Conservation (phyloP, 345 rosid genomes). For the Brassica cretica region DNA sequence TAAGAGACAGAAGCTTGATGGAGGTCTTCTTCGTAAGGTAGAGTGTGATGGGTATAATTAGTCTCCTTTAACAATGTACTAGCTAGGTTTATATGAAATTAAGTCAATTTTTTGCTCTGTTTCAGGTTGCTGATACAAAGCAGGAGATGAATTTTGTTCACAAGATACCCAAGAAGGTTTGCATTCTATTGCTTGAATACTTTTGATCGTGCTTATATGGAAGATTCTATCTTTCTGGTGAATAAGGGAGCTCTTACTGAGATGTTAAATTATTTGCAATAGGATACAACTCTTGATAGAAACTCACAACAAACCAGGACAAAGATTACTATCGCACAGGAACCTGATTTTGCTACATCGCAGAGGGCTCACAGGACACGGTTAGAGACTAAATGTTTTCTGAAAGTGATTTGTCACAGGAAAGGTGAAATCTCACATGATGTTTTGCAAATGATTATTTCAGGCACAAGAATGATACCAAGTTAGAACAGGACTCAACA, state of each 20-base stretch:
- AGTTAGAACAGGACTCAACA: conserved; percentile 44
- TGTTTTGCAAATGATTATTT: conserved; percentile 33
- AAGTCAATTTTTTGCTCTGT: conserved; percentile 4
- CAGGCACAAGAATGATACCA: conserved; percentile 63
- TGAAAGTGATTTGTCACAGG: not conserved
- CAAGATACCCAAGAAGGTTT: conserved; percentile 79
- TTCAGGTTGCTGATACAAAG: conserved; percentile 66
- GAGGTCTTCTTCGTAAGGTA: conserved; percentile 82
- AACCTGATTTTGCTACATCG: conserved; percentile 87
- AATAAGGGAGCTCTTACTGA: not conserved
- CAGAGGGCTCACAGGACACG: conserved; percentile 75
- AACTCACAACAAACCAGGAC: conserved; percentile 43
- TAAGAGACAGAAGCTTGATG: conserved; percentile 94
- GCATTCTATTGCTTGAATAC: conserved; percentile 15
- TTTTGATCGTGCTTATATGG: not conserved
- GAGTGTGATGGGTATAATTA: not conserved
- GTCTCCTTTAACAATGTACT: not conserved
- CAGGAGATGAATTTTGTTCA: conserved; percentile 70
- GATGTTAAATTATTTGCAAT: conserved; percentile 15
- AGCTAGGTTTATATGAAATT: not conserved
- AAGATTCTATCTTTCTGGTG: not conserved
- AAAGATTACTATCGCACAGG: conserved; percentile 81
- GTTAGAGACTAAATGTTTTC: conserved; percentile 44
- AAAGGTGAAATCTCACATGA: conserved; percentile 2
- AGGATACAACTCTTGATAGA: conserved; percentile 58